Conservation (phyloP, 257 asterid genomes). For the Solanum sparsipilum region DNA sequence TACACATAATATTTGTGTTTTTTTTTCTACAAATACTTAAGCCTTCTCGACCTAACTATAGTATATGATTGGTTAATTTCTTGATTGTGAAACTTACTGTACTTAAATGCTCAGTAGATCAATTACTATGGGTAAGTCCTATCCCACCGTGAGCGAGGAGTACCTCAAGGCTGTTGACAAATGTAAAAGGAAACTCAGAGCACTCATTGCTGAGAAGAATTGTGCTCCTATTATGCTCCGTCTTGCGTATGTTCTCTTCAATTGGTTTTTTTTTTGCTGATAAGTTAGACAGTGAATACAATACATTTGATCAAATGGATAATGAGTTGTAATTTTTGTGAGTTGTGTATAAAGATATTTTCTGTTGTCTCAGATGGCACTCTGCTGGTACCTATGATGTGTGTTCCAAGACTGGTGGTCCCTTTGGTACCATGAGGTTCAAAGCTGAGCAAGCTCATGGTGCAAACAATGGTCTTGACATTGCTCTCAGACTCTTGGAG, state of each 20-base stretch:
- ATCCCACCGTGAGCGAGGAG: conserved; percentile 70
- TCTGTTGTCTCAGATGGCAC: conserved; percentile 58
- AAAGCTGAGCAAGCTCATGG: conserved; percentile 55
- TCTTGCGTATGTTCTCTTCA: conserved; percentile 37
- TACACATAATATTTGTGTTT: not conserved
- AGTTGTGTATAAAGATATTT: not conserved
- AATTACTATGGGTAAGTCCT: conserved; percentile 56
- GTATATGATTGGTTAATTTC: not conserved
- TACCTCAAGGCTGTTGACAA: conserved; percentile 70
- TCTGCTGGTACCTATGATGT: conserved; percentile 83
- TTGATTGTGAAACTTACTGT: not conserved
- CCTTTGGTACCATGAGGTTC: conserved; percentile 82
- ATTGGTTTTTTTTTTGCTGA: not conserved
- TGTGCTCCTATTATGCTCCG: conserved; percentile 96
- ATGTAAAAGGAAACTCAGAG: conserved; percentile 75
- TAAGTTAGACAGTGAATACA: not conserved
- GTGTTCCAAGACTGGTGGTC: conserved; percentile 66
- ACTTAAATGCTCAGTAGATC: conserved; percentile 4
- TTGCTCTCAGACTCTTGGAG: conserved; percentile 52
- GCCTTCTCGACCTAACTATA: not conserved
- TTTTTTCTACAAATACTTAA: not conserved
- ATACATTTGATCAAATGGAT: not conserved
- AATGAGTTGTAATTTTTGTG: not conserved
- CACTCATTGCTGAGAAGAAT: conserved; percentile 72
- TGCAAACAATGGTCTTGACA: conserved; percentile 70